These are phyloP conservation scores for Podospora conica DNA, from an alignment of 495 filamentous ascomycete species.

Conservation along the genomic window DNA sequence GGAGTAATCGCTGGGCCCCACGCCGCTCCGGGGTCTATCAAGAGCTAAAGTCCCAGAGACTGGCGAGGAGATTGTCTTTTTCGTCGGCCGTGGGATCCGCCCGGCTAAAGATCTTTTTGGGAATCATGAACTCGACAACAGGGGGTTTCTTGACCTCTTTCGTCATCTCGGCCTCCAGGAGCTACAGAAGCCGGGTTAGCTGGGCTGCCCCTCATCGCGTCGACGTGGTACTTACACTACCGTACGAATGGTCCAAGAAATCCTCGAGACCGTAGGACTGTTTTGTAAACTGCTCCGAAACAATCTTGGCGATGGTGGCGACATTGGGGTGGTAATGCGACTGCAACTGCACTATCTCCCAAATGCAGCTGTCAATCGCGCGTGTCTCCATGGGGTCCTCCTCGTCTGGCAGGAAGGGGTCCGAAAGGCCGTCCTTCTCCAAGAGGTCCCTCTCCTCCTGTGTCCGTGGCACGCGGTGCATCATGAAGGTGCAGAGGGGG, in stretches of 20 bases:
- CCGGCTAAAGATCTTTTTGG: conserved; percentile 74
- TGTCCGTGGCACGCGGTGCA: conserved; percentile 68
- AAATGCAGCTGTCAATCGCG: conserved; percentile 87
- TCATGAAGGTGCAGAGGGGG: conserved; percentile 88
- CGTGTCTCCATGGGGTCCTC: conserved; percentile 74
- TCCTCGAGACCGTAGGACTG: conserved; percentile 87
- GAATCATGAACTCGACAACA: conserved; percentile 89
- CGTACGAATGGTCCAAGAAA: conserved; percentile 92
- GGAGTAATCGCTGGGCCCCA: not conserved
- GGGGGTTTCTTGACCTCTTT: conserved; percentile 79
- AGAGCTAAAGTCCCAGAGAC: conserved; percentile 49
- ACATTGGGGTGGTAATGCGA: conserved; percentile 97
- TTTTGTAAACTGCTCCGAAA: conserved; percentile 97
- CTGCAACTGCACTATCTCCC: conserved; percentile 88
- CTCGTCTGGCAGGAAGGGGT: conserved; percentile 72
- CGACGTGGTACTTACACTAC: conserved; percentile 53
- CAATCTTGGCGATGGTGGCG: conserved; percentile 85
- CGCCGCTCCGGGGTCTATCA: conserved; percentile 5
- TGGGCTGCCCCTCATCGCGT: not conserved
- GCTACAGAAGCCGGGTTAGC: conserved; percentile 42
- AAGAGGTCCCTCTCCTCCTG: conserved; percentile 49
- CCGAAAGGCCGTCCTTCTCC: conserved; percentile 62
- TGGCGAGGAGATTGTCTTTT: conserved; percentile 46
- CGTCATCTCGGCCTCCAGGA: conserved; percentile 74
- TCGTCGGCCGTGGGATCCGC: conserved; percentile 39